phyloP scores from a whole-genome alignment of 768 basidiomycete genomes.

The Mycena belliarum region DNA sequence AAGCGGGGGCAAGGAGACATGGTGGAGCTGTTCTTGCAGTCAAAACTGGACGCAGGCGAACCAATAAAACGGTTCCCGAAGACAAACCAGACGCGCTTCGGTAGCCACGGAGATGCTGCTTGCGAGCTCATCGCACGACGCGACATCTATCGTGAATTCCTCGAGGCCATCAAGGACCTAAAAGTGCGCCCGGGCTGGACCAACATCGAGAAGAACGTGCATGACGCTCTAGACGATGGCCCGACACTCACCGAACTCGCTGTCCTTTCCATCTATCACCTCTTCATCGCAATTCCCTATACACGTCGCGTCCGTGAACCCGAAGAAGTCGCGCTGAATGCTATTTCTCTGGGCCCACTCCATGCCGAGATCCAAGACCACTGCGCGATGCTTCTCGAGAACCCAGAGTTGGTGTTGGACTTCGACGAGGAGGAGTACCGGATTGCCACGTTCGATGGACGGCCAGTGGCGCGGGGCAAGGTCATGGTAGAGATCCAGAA shows the following conservation, averaged over 20 bases:
- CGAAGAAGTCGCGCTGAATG: conserved; percentile 10
- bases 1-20: conserved; percentile 11
- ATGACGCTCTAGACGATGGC: conserved; percentile 20
- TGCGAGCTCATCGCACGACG: neutral
- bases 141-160: neutral
- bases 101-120: neutral
- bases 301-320: conserved; percentile 15
- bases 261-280: conserved; percentile 19
- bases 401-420: conserved; percentile 21
- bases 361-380: conserved; percentile 16
- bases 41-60: neutral
- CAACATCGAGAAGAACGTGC: conserved; percentile 17
- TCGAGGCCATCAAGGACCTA: neutral
- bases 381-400: conserved; percentile 9
- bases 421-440: neutral
- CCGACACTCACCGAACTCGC: conserved; percentile 25
- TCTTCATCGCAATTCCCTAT: conserved; percentile 23
- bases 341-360: conserved; percentile 19
- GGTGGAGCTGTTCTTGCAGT: conserved; percentile 1
- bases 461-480: conserved; percentile 9
- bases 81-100: neutral
- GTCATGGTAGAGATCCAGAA: conserved; percentile 1
- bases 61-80: neutral
- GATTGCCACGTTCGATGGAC: conserved; percentile 1
- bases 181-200: neutral